Conservation (phyloP, 768 basidiomycete species). For the Boletus sp. region DNA sequence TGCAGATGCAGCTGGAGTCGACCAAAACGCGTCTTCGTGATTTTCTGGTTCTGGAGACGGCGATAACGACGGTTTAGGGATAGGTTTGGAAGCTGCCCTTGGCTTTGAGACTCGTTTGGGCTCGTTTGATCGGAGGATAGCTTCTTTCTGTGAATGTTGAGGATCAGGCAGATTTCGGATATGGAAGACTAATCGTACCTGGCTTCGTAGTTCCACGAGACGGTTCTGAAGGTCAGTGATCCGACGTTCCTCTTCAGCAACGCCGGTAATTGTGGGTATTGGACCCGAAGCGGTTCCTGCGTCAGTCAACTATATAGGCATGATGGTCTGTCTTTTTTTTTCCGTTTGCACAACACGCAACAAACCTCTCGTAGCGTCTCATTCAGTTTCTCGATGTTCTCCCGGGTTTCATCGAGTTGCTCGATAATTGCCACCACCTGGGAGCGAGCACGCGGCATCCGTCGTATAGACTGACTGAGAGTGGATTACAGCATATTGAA, state of each 20-base stretch:
- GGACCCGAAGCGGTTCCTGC: constrained; percentile 15
- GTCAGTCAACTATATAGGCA: constrained; percentile 14
- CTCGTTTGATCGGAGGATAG: constrained; percentile 24
- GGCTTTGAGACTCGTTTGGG: constrained; percentile 5
- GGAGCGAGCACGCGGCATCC: constrained; percentile 48
- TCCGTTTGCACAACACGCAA: constrained; percentile 6
- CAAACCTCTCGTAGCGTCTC: constrained; percentile 41
- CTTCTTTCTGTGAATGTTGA: constrained; percentile 24
- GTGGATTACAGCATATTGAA: constrained; percentile 30
- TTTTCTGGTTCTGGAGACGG: constrained; percentile 29
- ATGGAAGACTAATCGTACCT: constrained; percentile 27
- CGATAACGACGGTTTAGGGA: constrained; percentile 13
- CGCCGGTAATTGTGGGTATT: constrained; percentile 26
- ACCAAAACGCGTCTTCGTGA: constrained; percentile 62
- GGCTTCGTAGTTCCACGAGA: constrained; percentile 39
- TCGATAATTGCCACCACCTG: constrained; percentile 38
- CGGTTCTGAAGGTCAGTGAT: constrained; percentile 42
- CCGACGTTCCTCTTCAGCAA: constrained; percentile 39
- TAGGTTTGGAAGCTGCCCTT: constrained; percentile 9
- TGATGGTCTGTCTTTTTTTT: neutral
- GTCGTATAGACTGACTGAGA: constrained; percentile 42
- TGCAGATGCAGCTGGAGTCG: constrained; percentile 49
- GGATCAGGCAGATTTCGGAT: neutral
- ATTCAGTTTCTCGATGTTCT: constrained; percentile 35
- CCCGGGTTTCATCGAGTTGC: constrained; percentile 35